Evolutionary conservation across 1,284 basidiomycete species (phyloP), one percentile per base, ranked within the genome.

Genomic region (Cryptococcus sp.): DNA sequence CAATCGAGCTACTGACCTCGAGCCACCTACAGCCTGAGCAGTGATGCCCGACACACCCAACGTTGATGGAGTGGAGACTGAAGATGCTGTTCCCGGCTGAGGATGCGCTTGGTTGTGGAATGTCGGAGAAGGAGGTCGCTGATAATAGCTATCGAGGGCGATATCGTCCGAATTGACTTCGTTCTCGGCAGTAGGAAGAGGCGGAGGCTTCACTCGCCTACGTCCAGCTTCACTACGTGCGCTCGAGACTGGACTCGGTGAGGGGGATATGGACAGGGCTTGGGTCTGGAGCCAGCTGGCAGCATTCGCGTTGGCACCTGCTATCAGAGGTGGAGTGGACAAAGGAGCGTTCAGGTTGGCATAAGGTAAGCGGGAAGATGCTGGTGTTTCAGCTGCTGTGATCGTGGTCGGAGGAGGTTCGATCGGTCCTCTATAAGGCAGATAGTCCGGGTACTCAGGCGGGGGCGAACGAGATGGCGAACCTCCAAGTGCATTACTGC

Each of bases 391-490:
- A 23, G 4, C 15, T n/a, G 20, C 38, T 30, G 16, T 45, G 19
- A 39, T 19, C 16, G 22, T 27, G 20, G 22, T 47, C n/a, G 52
- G 30, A 10, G 53, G 59, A 22, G 60, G 55, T 55, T 67, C 67
- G 35, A 71, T 61, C 1, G 72, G 71, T 10, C 69, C 68, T 10
- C 55, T 51, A 56, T 76, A 76, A 11, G 74, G 72, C 23, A 76
- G 60, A 54, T 72, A 76, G 42, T 71, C 72, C n/a, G 67, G 68
- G 55, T 69, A 65, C 13, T 64, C 62, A 5, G 70, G 66, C n/a
- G 67, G 64, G 13, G 64, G 61, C 1, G 60, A 52, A 19, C 23
- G 23, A 11, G n/a, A 19, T 45, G n/a, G 42, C 6, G 42, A 8
- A n/a, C 42, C 42, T 45, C n/a, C 42, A 19, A 8, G 7, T n/a